Conservation (phyloP, 768 basidiomycete species). For the Russula dissimulans region DNA sequence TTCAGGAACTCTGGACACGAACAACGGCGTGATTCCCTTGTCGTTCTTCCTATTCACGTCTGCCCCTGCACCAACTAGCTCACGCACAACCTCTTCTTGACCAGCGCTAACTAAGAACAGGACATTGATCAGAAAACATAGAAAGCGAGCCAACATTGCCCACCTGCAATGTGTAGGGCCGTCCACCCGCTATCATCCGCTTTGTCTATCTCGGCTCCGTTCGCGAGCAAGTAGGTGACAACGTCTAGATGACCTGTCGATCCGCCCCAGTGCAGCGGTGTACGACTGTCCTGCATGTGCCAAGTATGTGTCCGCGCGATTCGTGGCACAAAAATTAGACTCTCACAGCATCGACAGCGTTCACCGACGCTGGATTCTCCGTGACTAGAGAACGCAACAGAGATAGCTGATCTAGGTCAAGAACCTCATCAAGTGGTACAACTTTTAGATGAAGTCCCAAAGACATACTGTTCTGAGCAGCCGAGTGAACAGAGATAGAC, state of each 20-base stretch:
- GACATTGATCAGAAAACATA: background rate
- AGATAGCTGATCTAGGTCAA: slow-evolving; percentile 50
- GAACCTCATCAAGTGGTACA: background rate
- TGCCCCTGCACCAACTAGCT: slow-evolving; percentile 75
- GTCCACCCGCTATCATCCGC: slow-evolving; percentile 66
- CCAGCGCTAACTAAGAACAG: slow-evolving; percentile 64
- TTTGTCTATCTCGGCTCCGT: slow-evolving; percentile 59
- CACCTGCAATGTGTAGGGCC: slow-evolving; percentile 72
- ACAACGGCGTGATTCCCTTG: slow-evolving; percentile 82
- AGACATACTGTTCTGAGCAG: slow-evolving; percentile 56
- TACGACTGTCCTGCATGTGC: slow-evolving; percentile 54
- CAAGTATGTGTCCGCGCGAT: background rate
- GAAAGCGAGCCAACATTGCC: slow-evolving; percentile 2
- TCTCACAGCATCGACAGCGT: slow-evolving; percentile 54
- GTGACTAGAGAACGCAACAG: slow-evolving; percentile 57
- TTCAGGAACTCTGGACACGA: slow-evolving; percentile 25
- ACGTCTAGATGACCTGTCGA: slow-evolving; percentile 65
- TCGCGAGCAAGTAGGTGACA: slow-evolving; percentile 56
- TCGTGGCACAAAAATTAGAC: background rate
- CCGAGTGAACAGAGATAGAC: slow-evolving; percentile 45
- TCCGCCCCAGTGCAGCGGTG: slow-evolving; percentile 82
- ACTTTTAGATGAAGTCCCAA: background rate
- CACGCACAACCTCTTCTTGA: slow-evolving; percentile 60
- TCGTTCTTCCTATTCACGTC: slow-evolving; percentile 73
- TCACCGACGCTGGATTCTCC: slow-evolving; percentile 52